A percentile compares a stretch with the other conserved stretches of the same genome.
phyloP scores from a whole-genome alignment of 352 stramenopile species.

The Pseudoperonospora humuli region DNA sequence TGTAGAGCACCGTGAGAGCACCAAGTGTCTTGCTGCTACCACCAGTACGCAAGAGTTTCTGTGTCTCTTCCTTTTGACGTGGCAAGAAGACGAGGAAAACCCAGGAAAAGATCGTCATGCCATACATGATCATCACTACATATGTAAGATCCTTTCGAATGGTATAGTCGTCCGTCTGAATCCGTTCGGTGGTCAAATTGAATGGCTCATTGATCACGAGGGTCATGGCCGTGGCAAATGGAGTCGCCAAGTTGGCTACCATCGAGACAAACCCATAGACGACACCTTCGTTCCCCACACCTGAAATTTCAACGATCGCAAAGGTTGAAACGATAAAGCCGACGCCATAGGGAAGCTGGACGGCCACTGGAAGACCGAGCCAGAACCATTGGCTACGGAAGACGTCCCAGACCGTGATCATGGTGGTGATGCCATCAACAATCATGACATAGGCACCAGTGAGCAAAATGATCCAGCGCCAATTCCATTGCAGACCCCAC shows the following conservation, averaged over 20 bases:
- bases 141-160: slow-evolving; percentile 37
- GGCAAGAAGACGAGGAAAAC: slow-evolving; percentile 22
- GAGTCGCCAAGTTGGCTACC: slow-evolving; percentile 24
- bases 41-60: slow-evolving; percentile 23
- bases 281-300: slow-evolving; percentile 33
- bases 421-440: slow-evolving; percentile 21
- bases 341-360: slow-evolving; percentile 30
- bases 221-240: slow-evolving; percentile 27
- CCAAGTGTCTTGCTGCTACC: slow-evolving; percentile 24
- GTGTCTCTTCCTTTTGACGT: slow-evolving; percentile 26
- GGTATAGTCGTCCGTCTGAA: slow-evolving; percentile 20
- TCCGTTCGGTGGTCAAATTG: slow-evolving; percentile 18
- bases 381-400: slow-evolving; percentile 34
- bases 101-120: slow-evolving; percentile 24
- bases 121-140: slow-evolving; percentile 30
- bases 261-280: slow-evolving; percentile 36
- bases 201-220: slow-evolving; percentile 29
- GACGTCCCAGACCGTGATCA: slow-evolving; percentile 28
- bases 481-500: slow-evolving; percentile 27
- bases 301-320: slow-evolving; percentile 30
- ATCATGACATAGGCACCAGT: slow-evolving; percentile 19
- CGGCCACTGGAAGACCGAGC: slow-evolving; percentile 24
- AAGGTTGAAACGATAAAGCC: slow-evolving; percentile 37
- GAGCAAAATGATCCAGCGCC: slow-evolving; percentile 27
- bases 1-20: slow-evolving; percentile 22